These are phyloP conservation scores for Pelargonium australe DNA, from an alignment of 441 rosid genomes.

Conservation along the genomic window DNA sequence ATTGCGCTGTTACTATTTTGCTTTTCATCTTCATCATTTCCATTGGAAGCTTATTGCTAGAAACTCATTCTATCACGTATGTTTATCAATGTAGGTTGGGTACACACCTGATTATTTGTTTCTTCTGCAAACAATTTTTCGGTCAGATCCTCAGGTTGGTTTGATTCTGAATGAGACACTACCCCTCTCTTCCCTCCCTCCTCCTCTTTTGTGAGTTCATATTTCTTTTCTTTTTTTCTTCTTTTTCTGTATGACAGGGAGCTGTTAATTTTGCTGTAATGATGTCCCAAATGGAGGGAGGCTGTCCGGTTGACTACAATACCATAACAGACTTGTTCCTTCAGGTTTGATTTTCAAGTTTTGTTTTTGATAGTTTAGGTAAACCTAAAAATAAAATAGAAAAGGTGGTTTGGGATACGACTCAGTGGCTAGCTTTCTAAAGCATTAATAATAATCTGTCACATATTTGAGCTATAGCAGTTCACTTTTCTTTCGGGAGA, in stretches of 20 bases:
- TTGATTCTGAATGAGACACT: conserved; percentile 13
- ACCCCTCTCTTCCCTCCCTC: too few species aligned
- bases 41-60: too few species aligned
- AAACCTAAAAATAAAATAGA: too few species aligned
- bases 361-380: not conserved
- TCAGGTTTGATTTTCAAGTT: conserved; percentile 45
- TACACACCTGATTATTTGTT: conserved; percentile 97
- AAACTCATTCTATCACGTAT: too few species aligned
- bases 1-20: too few species aligned
- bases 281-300: conserved; percentile 99
- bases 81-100: conserved; percentile 59
- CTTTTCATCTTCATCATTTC: too few species aligned
- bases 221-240: not conserved
- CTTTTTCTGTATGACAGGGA: conserved; percentile 42
- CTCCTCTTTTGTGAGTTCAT: too few species aligned
- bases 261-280: conserved; percentile 98
- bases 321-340: conserved; percentile 98
- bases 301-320: conserved; percentile 95
- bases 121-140: conserved; percentile 98
- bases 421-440: too few species aligned
- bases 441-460: too few species aligned
- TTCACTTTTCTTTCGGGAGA: too few species aligned
- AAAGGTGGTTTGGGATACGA: too few species aligned
- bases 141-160: conserved; percentile 92
- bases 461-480: too few species aligned